Base-by-base conservation (phyloP, 2,329 filamentous ascomycete species). In the Sporothrix inflata region DNA sequence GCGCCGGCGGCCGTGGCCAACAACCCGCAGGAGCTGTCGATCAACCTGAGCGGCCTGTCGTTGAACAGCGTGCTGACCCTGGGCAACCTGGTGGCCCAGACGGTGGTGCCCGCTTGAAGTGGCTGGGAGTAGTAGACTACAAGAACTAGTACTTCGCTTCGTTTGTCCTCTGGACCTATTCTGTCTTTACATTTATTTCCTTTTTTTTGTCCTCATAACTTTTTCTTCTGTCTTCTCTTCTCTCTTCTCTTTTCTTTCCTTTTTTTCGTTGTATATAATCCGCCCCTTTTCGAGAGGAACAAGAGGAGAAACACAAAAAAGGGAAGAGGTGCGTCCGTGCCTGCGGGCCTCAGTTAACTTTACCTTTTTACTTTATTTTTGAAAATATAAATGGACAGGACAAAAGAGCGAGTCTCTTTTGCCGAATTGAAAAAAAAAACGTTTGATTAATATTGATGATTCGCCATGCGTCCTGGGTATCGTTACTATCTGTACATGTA, bases 61-160 rank as follows among this genome's bases (percentile, higher is more conserved):
- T 78, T 86, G 65, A 83, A 79, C 75, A 86, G 82, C 72, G 77
- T 80, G 61, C 77, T 86, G 55, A 79, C 83, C 67, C 77, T 87
- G 12, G 85, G 85, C 40, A 85, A 82, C 71, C 76, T 86, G 66
- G 76, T 75, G 30, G 71, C 75, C 74, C 76, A 76, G 74, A 79
- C 78, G 8, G 38, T 67, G 24, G 63, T 69, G n/a, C 27, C 71
- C 11, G 60, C 73, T 63, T 69, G 4, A 57, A 30, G 4, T 4
- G 7, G 21, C n/a, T n/a, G n/a, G n/a, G n/a, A n/a, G n/a, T n/a
- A n/a, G n/a, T n/a, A n/a, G n/a, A n/a, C n/a, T n/a, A n/a, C n/a
- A n/a, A n/a, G n/a, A n/a, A n/a, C n/a, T n/a, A n/a, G n/a, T n/a
- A n/a, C n/a, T 49, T 67, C 42, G 24, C 42, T 51, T 67, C 63